Conservation (phyloP, 2,329 filamentous ascomycete species). For the Xylaria sp. region DNA sequence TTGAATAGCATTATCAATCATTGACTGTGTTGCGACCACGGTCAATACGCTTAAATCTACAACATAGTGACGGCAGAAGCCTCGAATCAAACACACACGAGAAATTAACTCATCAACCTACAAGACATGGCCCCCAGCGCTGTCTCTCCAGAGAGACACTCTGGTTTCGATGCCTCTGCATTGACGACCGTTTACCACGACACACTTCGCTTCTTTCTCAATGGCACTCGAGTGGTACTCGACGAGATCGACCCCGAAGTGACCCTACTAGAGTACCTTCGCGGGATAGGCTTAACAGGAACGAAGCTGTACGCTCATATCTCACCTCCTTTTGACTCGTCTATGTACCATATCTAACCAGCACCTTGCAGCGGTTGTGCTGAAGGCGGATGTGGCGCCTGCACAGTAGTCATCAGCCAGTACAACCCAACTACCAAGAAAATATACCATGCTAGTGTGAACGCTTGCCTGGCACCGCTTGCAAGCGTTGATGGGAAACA, state of each 20-base stretch:
- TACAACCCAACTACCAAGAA: constrained; percentile 91
- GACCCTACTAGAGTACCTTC: constrained; percentile 90
- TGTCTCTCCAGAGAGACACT: constrained; percentile 61
- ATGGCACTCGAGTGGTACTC: constrained; percentile 88
- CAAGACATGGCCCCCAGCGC: constrained; percentile 66
- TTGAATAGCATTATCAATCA: neutral
- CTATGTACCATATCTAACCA: constrained; percentile 15
- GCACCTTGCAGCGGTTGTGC: constrained; percentile 75
- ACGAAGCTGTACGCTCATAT: constrained; percentile 76
- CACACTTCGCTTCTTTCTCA: constrained; percentile 91
- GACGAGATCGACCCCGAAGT: constrained; percentile 91
- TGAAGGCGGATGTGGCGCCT: constrained; percentile 96
- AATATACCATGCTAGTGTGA: constrained; percentile 96
- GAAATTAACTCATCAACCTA: neutral
- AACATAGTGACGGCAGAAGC: neutral
- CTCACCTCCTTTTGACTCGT: neutral
- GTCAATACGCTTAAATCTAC: neutral
- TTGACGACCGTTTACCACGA: constrained; percentile 86
- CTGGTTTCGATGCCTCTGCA: constrained; percentile 54
- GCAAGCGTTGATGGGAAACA: constrained; percentile 97
- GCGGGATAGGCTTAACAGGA: constrained; percentile 91
- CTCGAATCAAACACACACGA: neutral
- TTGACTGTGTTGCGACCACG: neutral
- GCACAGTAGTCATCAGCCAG: constrained; percentile 94
- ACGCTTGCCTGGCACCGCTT: constrained; percentile 92